Evolutionary conservation across 768 basidiomycete genomes (phyloP).

Genomic region (Rubroboletus pulcherrimus): DNA sequence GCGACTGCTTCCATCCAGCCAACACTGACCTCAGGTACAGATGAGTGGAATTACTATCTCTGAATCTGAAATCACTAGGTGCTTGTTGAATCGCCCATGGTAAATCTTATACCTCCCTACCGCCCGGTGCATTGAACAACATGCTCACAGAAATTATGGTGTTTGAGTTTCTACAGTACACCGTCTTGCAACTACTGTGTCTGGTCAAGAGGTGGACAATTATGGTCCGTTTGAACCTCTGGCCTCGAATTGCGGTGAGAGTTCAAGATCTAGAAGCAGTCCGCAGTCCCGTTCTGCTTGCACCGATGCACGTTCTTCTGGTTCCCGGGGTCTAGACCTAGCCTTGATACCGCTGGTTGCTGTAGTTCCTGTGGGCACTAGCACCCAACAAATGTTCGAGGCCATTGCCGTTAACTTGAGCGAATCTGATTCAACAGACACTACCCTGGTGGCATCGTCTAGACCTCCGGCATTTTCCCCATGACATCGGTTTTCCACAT

Average conservation of each 20-base stretch:
- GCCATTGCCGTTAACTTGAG: background rate
- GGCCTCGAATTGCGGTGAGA: background rate
- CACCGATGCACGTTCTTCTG: background rate
- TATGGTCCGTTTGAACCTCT: background rate
- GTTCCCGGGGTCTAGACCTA: conserved; percentile 10
- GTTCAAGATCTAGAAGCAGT: background rate
- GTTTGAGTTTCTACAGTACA: background rate
- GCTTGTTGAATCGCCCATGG: background rate
- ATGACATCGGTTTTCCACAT: background rate
- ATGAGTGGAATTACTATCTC: background rate
- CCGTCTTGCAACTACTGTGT: background rate
- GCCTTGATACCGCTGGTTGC: background rate
- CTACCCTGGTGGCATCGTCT: conserved; percentile 1
- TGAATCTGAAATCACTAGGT: background rate
- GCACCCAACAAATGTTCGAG: conserved; percentile 6
- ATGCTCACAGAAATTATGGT: background rate
- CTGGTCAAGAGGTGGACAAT: background rate
- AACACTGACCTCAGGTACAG: too few species aligned
- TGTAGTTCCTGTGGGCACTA: background rate
- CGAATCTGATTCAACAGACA: background rate
- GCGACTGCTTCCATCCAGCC: background rate
- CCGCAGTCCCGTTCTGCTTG: background rate
- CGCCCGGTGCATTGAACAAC: background rate
- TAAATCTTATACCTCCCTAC: background rate
- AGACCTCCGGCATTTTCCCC: conserved; percentile 1